These are phyloP conservation scores for Sequoia sempervirens DNA, from an alignment of 75 land plant species.

Conservation along the genomic window DNA sequence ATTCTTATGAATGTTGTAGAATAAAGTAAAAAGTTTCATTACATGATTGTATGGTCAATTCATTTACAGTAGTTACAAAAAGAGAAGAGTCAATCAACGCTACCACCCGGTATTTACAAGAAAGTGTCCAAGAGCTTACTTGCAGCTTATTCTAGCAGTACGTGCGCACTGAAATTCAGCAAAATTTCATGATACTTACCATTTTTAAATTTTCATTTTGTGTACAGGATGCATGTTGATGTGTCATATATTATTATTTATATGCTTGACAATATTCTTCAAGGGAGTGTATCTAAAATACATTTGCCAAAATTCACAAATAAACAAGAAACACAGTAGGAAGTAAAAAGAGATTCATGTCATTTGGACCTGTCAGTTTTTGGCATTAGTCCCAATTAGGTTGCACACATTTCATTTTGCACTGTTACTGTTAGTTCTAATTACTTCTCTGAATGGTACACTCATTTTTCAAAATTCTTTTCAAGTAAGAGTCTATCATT, in stretches of 20 bases:
- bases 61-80: neutral
- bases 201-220: neutral
- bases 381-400: neutral
- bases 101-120: neutral
- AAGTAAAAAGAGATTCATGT: too few relatives aligned
- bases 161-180: too few relatives aligned
- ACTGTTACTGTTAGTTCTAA: neutral
- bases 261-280: neutral
- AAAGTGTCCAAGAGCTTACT: too few relatives aligned
- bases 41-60: neutral
- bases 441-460: neutral
- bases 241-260: too few relatives aligned
- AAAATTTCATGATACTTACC: neutral
- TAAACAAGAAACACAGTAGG: too few relatives aligned
- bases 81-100: neutral
- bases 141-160: too few relatives aligned
- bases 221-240: neutral
- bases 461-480: neutral
- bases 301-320: too few relatives aligned
- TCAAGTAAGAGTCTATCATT: neutral
- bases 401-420: neutral
- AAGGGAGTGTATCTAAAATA: neutral
- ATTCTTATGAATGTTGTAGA: neutral
- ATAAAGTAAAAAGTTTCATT: too few relatives aligned
- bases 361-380: neutral